Evolutionary conservation across 352 stramenopile genomes (phyloP).

Genomic region (Vaucheria bursata): DNA sequence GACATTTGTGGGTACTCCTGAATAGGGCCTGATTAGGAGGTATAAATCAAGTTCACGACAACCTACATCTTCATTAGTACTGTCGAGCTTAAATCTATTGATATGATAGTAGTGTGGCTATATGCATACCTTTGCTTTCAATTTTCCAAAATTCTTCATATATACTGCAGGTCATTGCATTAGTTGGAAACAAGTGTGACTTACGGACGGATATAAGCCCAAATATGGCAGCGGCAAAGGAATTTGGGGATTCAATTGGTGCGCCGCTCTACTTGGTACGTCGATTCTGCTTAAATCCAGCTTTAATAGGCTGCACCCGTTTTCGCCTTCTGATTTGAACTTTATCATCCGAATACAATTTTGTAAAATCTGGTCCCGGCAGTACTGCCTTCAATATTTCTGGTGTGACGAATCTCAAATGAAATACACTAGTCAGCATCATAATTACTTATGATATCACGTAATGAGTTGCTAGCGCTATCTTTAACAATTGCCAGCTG

Average conservation of each 20-base stretch:
- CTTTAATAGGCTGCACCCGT: not conserved
- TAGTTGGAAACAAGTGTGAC: conserved; percentile 12
- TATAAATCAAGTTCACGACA: too few relatives aligned
- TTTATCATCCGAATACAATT: not conserved
- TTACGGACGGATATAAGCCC: not conserved
- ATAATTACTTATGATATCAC: not conserved
- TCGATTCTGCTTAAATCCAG: not conserved
- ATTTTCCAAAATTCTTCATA: not conserved
- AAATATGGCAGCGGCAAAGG: not conserved
- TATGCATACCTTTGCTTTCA: too few relatives aligned
- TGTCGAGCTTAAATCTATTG: too few relatives aligned
- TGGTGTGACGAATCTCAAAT: not conserved
- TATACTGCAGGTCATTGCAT: conserved; percentile 3
- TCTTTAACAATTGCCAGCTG: not conserved
- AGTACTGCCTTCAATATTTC: not conserved
- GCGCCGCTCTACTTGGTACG: not conserved
- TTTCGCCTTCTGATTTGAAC: not conserved
- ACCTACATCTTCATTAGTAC: too few relatives aligned
- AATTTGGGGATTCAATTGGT: not conserved
- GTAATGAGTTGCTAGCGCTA: conserved; percentile 3
- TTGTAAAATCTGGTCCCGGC: not conserved
- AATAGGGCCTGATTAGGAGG: too few relatives aligned
- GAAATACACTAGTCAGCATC: not conserved
- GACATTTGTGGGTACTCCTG: too few relatives aligned
- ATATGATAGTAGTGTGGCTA: too few relatives aligned